These are phyloP conservation scores for Volvox africanus DNA, from an alignment of 139 green algal genomes.

Conservation along the genomic window DNA sequence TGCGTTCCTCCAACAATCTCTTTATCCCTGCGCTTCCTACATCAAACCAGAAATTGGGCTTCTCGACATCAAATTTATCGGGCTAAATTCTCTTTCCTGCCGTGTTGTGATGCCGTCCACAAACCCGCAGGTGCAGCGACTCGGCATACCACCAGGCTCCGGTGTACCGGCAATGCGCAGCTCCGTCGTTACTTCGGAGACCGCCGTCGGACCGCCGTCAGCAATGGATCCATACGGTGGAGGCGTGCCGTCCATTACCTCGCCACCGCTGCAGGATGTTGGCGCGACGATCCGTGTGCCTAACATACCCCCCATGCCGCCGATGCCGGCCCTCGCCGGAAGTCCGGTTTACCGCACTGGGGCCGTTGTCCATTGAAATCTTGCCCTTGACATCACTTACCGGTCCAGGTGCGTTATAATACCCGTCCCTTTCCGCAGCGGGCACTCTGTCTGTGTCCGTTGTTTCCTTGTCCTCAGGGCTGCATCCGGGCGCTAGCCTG, in stretches of 20 bases:
- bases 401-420: too few relatives aligned
- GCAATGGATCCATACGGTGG: not conserved
- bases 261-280: slow-evolving; percentile 12
- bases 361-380: not conserved
- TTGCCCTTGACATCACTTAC: too few relatives aligned
- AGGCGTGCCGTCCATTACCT: slow-evolving; percentile 11
- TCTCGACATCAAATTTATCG: too few relatives aligned
- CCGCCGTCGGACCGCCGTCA: slow-evolving; percentile 28
- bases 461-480: too few relatives aligned
- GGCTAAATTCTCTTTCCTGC: not conserved
- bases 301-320: not conserved
- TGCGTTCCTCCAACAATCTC: too few relatives aligned
- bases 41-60: too few relatives aligned
- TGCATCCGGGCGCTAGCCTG: too few relatives aligned
- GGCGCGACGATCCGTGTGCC: not conserved
- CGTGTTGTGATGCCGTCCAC: not conserved
- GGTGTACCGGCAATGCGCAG: not conserved
- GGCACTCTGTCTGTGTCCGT: too few relatives aligned
- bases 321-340: slow-evolving; percentile 31
- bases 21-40: too few relatives aligned
- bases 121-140: not conserved
- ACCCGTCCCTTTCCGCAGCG: too few relatives aligned
- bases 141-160: not conserved
- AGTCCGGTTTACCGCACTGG: not conserved
- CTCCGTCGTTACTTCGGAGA: slow-evolving; percentile 14